Conservation (phyloP, 2,329 filamentous ascomycete genomes). For the Mollisia scopiformis region DNA sequence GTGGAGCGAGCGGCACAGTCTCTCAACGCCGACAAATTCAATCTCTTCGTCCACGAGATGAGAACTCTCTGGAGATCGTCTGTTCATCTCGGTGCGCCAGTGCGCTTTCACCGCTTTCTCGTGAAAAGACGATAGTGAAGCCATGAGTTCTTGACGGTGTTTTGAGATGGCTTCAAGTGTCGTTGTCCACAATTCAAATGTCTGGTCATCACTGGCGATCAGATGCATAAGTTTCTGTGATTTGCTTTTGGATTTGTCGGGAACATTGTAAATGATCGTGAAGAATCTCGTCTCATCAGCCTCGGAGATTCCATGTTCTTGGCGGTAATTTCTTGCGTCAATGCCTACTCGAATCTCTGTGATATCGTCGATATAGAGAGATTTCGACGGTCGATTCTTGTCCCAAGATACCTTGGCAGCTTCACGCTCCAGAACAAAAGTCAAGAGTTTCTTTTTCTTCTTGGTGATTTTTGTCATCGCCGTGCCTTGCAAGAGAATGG, state of each 20-base stretch:
- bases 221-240: constrained; percentile 82
- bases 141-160: constrained; percentile 88
- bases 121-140: constrained; percentile 82
- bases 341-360: constrained; percentile 83
- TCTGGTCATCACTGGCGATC: constrained; percentile 73
- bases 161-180: constrained; percentile 84
- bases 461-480: constrained; percentile 82
- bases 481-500: constrained; percentile 77
- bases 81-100: constrained; percentile 84
- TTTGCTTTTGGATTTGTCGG: constrained; percentile 74
- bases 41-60: constrained; percentile 66
- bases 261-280: constrained; percentile 83
- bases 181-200: constrained; percentile 78
- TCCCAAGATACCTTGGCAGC: constrained; percentile 90
- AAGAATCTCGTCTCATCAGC: constrained; percentile 77
- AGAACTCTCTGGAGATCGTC: constrained; percentile 58
- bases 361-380: constrained; percentile 93
- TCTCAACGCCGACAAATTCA: constrained; percentile 77
- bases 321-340: constrained; percentile 86
- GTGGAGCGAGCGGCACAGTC: constrained; percentile 85
- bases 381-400: constrained; percentile 74
- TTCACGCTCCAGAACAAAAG: constrained; percentile 75
- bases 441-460: constrained; percentile 74
- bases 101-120: constrained; percentile 81
- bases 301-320: constrained; percentile 75